These are phyloP conservation scores for Didymella pinodella DNA, from an alignment of 2,329 filamentous ascomycete species.

Conservation along the genomic window DNA sequence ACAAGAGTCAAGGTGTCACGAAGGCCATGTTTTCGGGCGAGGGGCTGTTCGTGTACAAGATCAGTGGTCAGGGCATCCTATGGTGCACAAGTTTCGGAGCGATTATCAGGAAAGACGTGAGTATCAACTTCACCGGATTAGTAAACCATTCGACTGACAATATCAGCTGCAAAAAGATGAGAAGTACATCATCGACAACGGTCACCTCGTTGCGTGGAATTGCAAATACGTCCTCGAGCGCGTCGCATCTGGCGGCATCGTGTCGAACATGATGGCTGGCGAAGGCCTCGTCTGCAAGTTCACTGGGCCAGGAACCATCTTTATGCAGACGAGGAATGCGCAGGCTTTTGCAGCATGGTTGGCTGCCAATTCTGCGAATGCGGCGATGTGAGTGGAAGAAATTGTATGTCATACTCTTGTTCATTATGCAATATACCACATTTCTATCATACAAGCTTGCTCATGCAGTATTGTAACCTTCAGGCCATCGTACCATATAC, in stretches of 20 bases:
- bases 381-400: conserved; percentile 6
- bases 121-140: conserved; percentile 44
- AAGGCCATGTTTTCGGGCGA: conserved; percentile 96
- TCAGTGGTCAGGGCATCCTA: conserved; percentile 79
- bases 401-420: background rate
- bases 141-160: background rate
- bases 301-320: conserved; percentile 85
- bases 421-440: conserved; percentile 16
- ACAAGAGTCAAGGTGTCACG: conserved; percentile 82
- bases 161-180: conserved; percentile 68
- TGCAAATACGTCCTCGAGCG: conserved; percentile 92
- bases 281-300: conserved; percentile 97
- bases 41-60: conserved; percentile 88
- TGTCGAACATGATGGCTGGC: conserved; percentile 81
- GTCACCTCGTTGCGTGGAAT: conserved; percentile 95
- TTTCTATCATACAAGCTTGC: conserved; percentile 1
- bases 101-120: conserved; percentile 91
- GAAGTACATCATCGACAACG: conserved; percentile 91
- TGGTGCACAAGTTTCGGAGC: conserved; percentile 96
- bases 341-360: conserved; percentile 67
- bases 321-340: conserved; percentile 90
- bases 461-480: background rate
- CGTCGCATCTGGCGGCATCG: conserved; percentile 86
- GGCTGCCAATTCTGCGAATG: conserved; percentile 27
- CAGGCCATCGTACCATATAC: background rate